Evolutionary conservation across 352 stramenopile genomes (phyloP), one percentile per base, ranked within the genome.

Genomic region (Peronospora farinosa): DNA sequence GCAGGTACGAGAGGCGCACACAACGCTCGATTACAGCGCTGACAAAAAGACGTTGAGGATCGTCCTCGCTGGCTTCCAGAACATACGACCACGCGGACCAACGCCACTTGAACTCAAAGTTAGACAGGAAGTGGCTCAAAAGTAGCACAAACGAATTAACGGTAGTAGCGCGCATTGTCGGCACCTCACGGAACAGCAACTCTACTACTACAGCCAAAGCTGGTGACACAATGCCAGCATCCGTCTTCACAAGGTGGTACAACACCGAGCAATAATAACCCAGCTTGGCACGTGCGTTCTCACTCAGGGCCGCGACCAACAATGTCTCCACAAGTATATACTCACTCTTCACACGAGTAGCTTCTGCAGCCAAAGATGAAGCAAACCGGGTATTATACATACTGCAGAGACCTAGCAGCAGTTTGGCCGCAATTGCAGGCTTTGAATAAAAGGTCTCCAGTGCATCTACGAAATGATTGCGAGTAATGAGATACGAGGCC

Each of bases 81-180:
- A 94, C 78, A 40, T 91, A 75, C 0, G 73, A 60, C 83, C 83
- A 94, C 19, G 76, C 76, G 0, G 71, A 59, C 80, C 80, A 94
- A 5, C 72, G 67, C 83, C 83, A 94, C 55, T 94, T 94, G 55
- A 75, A 94, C 51, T 94, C 83, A 39, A 91, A 94, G 38, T 94
- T 94, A 2, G 80, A 88, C 30, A 94, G 35, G 46, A 94, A 94
- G 49, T 90, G 80, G 47, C 78, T 89, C 48, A 94, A 87, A 19
- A 91, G 49, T 40, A 80, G 64, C 31, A 89, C 80, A n/a, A 94
- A 88, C 3, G 72, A 68, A 31, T 86, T 70, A 5, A 76, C 50
- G 0, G 65, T 65, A 19, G 61, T 58, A 5, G 80, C 76, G 31
- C 65, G 76, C 80, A 94, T 91, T 16, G 69, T 67, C 7, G 80